Evolutionary conservation across 2,329 filamentous ascomycete genomes (phyloP).

Genomic region (Triangularia setosa): DNA sequence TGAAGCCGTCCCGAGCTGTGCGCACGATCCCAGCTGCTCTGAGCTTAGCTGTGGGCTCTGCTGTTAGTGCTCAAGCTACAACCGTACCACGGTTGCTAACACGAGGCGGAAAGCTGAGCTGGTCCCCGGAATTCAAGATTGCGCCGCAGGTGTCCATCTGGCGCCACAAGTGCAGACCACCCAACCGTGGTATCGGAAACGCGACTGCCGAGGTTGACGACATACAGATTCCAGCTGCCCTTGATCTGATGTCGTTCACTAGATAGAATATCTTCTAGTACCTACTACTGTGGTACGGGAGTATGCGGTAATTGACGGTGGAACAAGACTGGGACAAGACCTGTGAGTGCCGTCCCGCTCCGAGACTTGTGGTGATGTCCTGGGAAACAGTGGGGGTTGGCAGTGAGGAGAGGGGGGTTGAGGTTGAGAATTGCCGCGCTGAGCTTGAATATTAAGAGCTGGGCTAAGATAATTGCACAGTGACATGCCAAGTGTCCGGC

Average conservation of each 20-base stretch:
- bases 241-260: no score
- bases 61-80: neutral
- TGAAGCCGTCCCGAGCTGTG: neutral
- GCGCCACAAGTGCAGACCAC: neutral
- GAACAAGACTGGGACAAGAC: neutral
- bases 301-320: neutral
- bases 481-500: neutral
- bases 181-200: constrained; percentile 1
- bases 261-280: no score
- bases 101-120: neutral
- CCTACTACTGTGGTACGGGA: no score
- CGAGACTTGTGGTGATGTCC: neutral
- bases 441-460: neutral
- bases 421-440: neutral
- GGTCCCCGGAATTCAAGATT: neutral
- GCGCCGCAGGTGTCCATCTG: neutral
- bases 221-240: no score
- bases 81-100: neutral
- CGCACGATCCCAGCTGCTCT: neutral
- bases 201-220: neutral
- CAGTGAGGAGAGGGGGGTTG: neutral
- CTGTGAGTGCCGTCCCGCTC: neutral
- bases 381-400: neutral
- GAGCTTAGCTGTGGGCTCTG: neutral
- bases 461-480: neutral